These are phyloP conservation scores for Citrus glauca DNA, from an alignment of 345 rosid species.

Conservation along the genomic window DNA sequence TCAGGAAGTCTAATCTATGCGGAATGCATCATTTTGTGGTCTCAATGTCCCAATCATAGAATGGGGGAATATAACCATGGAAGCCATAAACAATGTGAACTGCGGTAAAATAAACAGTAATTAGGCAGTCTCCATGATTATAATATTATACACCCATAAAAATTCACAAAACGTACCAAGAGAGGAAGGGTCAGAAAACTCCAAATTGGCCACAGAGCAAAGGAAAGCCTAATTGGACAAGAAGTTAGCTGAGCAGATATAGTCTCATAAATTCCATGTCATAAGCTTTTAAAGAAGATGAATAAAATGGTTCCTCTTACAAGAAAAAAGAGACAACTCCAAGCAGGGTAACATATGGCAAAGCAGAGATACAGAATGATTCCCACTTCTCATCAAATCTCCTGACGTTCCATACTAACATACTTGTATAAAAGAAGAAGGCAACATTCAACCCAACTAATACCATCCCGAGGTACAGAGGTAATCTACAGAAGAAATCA, in stretches of 20 bases:
- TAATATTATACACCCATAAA: conserved; percentile 5
- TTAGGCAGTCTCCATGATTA: conserved; percentile 5
- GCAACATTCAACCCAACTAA: conserved; percentile 59
- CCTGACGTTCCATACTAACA: conserved; percentile 74
- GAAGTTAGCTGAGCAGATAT: conserved; percentile 9
- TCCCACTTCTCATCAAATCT: conserved; percentile 96
- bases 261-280: conserved; percentile 5
- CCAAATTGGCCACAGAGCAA: conserved; percentile 95
- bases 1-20: conserved; percentile 53
- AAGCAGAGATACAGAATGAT: conserved; percentile 59
- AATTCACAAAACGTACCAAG: conserved; percentile 47
- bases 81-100: conserved; percentile 95
- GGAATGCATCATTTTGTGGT: conserved; percentile 58
- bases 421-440: conserved; percentile 72
- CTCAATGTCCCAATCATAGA: conserved; percentile 65
- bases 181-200: conserved; percentile 93
- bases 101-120: conserved; percentile 36
- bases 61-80: conserved; percentile 76
- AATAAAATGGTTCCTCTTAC: conserved; percentile 41
- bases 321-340: conserved; percentile 80
- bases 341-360: conserved; percentile 81
- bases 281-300: conserved; percentile 8
- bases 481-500: conserved; percentile 53
- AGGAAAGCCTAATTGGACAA: conserved; percentile 52
- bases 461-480: conserved; percentile 71